Base-by-base conservation (phyloP, 768 basidiomycete species). In the Xerocomellus dryophilus region DNA sequence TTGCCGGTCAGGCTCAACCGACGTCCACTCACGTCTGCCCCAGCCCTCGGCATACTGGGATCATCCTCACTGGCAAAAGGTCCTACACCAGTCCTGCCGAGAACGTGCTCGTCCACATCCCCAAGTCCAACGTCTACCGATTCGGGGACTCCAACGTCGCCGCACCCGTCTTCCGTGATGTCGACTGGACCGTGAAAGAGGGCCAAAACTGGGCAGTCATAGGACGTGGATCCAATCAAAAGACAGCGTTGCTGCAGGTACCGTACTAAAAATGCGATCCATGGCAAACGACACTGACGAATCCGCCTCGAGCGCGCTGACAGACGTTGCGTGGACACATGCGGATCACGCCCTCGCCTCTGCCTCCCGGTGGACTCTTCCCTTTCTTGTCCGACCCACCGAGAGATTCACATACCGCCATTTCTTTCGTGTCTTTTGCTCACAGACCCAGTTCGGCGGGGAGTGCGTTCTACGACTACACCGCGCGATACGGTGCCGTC, bases 381-480 rank as follows among this genome's bases (percentile, higher is more conserved):
- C 93, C 93, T 1, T 85, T 85, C 60, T 75, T 93, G 25, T 72
- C 77, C 2, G 61, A 70, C 20, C 58, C 72, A 21, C 50, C 65
- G 18, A 61, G 64, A 15, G 80, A 89, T 58, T 76, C 85, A 0
- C 79, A 78, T 56, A 64, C 75, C 8, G 70, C 70, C 31, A 65
- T 90, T 32, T 73, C 77, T 15, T 67, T 83, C 32, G 86, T 91
- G 9, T 84, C 86, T 1, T 90, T 90, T 57, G 78, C 84, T 0
- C 83, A 88, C 56, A 78, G 84, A 17, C 74, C 78, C 2, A 74
- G 78, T 18, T 74, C 75, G 1, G 72, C 77, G 0, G 82, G 82
- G 0, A 85, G 86, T 8, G 89, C 81, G 11, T 98, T 98, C 73
- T 88, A 89, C 56, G 95, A 98, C 71, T 97, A 88, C 64, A 89